These are phyloP conservation scores for Gigaspora rosea DNA, from an alignment of 192 early-diverging fungal genomes.

Conservation along the genomic window DNA sequence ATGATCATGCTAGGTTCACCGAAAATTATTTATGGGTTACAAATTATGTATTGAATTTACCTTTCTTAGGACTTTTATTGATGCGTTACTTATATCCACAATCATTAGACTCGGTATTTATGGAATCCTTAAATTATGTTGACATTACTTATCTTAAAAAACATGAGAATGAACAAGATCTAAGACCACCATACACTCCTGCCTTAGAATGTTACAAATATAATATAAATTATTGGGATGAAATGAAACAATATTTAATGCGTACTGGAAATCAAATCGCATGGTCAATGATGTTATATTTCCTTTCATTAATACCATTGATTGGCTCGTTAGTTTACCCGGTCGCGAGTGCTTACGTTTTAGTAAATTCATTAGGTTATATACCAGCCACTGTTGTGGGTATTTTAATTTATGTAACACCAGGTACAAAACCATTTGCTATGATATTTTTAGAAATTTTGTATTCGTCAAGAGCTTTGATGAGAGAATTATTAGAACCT, in stretches of 20 bases:
- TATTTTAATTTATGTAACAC: constrained; percentile 33
- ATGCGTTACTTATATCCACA: constrained; percentile 61
- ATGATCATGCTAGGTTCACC: neutral
- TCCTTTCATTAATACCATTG: constrained; percentile 53
- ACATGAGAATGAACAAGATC: constrained; percentile 37
- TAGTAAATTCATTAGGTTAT: constrained; percentile 48
- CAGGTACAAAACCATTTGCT: constrained; percentile 41
- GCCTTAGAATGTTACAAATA: constrained; percentile 38
- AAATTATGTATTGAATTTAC: constrained; percentile 35
- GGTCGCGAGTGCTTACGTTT: constrained; percentile 50
- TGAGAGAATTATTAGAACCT: constrained; percentile 63
- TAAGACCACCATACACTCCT: constrained; percentile 43
- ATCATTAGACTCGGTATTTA: constrained; percentile 60
- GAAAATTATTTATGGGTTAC: neutral
- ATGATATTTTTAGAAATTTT: constrained; percentile 51
- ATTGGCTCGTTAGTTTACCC: constrained; percentile 58
- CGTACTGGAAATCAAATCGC: constrained; percentile 48
- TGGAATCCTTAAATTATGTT: constrained; percentile 50
- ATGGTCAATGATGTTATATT: constrained; percentile 43
- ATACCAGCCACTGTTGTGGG: constrained; percentile 41
- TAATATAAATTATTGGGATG: constrained; percentile 47
- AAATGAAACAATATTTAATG: constrained; percentile 52
- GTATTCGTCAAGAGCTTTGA: constrained; percentile 54
- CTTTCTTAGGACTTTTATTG: constrained; percentile 54
- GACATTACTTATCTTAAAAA: constrained; percentile 45